Conservation (phyloP, 2,329 filamentous ascomycete species). For the Colletotrichum sansevieriae region DNA sequence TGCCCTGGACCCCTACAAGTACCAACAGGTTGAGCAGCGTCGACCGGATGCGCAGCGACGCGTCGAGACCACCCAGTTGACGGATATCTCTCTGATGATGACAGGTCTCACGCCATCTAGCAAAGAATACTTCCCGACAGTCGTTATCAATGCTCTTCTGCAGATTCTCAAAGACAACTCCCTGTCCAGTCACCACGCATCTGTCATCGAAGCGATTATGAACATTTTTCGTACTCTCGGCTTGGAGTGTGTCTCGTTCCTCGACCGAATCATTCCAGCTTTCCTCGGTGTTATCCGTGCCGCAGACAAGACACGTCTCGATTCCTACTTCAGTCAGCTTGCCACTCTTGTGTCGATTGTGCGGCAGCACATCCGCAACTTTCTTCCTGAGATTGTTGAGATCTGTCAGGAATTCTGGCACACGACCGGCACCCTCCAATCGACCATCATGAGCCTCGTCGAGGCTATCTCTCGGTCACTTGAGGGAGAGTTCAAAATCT, state of each 20-base stretch:
- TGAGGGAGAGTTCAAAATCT: conserved; percentile 98
- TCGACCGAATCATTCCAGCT: conserved; percentile 93
- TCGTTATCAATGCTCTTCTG: conserved; percentile 95
- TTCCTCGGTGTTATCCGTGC: conserved; percentile 91
- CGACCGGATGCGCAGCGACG: conserved; percentile 83
- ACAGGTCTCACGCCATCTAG: conserved; percentile 94
- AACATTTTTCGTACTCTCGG: conserved; percentile 98
- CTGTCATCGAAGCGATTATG: conserved; percentile 97
- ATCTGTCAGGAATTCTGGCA: conserved; percentile 94
- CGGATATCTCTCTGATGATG: conserved; percentile 98
- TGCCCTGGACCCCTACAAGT: conserved; percentile 94
- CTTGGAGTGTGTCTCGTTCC: conserved; percentile 94
- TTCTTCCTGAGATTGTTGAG: conserved; percentile 86
- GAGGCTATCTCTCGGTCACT: conserved; percentile 94
- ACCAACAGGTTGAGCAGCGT: conserved; percentile 93
- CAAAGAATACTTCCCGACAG: conserved; percentile 98
- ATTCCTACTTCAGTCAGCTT: conserved; percentile 98
- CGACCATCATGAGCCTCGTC: conserved; percentile 90
- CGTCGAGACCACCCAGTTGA: conserved; percentile 75
- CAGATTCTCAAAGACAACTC: conserved; percentile 93
- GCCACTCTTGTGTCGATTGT: conserved; percentile 95
- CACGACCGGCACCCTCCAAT: conserved; percentile 82
- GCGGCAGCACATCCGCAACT: conserved; percentile 93
- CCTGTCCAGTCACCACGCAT: conserved; percentile 89
- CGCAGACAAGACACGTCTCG: conserved; percentile 81